Evolutionary conservation across 2,329 filamentous ascomycete genomes (phyloP), one percentile per base, ranked within the genome.

Genomic region (Scedosporium apiospermum): DNA sequence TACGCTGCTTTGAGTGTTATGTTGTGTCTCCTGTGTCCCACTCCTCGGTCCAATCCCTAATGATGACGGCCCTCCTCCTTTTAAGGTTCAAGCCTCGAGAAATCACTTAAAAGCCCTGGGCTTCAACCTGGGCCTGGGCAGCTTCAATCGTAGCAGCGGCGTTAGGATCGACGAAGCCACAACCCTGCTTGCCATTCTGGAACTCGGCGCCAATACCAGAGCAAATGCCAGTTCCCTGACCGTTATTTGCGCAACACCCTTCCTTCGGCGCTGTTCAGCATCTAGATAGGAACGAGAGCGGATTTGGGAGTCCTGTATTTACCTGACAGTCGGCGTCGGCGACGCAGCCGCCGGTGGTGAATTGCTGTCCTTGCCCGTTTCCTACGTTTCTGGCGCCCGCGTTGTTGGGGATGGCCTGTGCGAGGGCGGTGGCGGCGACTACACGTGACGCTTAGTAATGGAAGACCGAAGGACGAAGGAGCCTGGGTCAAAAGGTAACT

Each of bases 141-240:
- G 63, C 65, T 2, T 34, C 59, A 42, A 65, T 65, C 3, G 65
- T 58, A 5, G 62, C 34, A 6, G 30, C 59, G 27, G 62, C 49
- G 30, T 65, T 64, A 23, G 65, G 63, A 58, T 71, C 69, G 14
- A 63, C 61, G 57, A 74, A 74, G 10, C 69, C 70, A 46, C 73
- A 74, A 10, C 73, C 72, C 21, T 67, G 67, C 67, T 74, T 74
- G 63, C 71, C 72, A 21, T 68, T 66, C 57, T 69, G 65, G 57
- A 69, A 68, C 59, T 67, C 65, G 6, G 70, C 70, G 6, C 68
- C 70, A 60, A 68, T 60, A 9, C 65, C 71, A 9, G 71, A 71
- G 69, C 72, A 70, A 51, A 72, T 68, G 41, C 68, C 71, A 6
- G 60, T 62, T 27, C 66, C 69, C 12, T 65, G 63, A 49, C 64